Conservation (phyloP, 768 basidiomycete genomes). For the Mycena leptocephala region DNA sequence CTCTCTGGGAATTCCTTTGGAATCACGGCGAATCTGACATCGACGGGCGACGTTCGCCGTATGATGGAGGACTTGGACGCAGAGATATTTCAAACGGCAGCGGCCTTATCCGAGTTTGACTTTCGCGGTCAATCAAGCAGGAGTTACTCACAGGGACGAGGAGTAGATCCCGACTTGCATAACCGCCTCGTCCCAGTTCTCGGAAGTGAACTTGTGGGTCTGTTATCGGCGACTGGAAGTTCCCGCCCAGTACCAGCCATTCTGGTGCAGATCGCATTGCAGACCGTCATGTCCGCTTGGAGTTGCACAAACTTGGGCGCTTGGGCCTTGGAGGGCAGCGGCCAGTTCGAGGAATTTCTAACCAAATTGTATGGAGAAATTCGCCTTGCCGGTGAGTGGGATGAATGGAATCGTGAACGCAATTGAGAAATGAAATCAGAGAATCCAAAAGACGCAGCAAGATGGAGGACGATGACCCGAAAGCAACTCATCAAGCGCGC, state of each 20-base stretch:
- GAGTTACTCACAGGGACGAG: not conserved
- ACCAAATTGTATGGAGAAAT: slow-evolving; percentile 4
- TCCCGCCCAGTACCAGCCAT: not conserved
- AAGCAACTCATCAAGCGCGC: too few relatives aligned
- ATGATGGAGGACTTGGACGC: slow-evolving; percentile 53
- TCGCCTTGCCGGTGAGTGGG: slow-evolving; percentile 2
- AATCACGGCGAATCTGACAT: slow-evolving; percentile 37
- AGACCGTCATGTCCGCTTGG: slow-evolving; percentile 13
- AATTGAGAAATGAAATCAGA: not conserved
- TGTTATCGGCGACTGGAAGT: not conserved
- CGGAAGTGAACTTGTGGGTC: not conserved
- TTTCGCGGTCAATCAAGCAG: not conserved
- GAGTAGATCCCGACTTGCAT: not conserved
- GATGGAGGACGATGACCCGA: slow-evolving; percentile 38
- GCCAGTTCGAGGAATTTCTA: not conserved
- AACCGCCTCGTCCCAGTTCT: not conserved
- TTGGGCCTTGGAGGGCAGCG: not conserved
- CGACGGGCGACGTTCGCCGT: slow-evolving; percentile 52
- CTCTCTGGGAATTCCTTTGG: not conserved
- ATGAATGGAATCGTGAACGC: not conserved
- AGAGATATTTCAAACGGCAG: slow-evolving; percentile 54
- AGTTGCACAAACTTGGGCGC: not conserved
- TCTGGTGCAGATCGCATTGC: slow-evolving; percentile 15
- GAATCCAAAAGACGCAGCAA: not conserved
- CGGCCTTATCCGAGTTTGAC: slow-evolving; percentile 50